These are phyloP conservation scores for Aaosphaeria arxii DNA, from an alignment of 2,329 filamentous ascomycete species.

Conservation along the genomic window DNA sequence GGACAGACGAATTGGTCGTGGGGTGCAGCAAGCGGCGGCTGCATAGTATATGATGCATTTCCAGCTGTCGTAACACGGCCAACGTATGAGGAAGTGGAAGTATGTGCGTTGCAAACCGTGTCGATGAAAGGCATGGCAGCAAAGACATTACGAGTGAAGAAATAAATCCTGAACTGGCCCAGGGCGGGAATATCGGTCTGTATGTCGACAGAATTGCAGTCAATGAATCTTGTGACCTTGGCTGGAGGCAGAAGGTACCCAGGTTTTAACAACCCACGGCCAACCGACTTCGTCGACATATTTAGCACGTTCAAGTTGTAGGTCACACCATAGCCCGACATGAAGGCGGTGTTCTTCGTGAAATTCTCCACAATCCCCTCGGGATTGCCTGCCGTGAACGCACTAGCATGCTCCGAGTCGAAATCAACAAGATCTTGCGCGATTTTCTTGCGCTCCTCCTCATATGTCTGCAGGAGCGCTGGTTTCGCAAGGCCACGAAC, in stretches of 20 bases:
- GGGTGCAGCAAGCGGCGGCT: conserved; percentile 55
- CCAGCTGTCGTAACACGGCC: conserved; percentile 59
- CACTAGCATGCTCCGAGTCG: conserved; percentile 49
- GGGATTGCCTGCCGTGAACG: conserved; percentile 59
- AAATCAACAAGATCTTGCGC: conserved; percentile 45
- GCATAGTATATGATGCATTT: conserved; percentile 59
- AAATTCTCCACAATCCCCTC: conserved; percentile 66
- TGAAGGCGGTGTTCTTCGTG: conserved; percentile 68
- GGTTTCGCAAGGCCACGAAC: conserved; percentile 38
- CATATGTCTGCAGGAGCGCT: conserved; percentile 38
- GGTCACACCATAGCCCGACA: conserved; percentile 67
- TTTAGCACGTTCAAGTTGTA: conserved; percentile 66
- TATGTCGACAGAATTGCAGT: conserved; percentile 74
- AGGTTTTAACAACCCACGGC: conserved; percentile 43
- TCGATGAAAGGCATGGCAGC: conserved; percentile 56
- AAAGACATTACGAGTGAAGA: conserved; percentile 64
- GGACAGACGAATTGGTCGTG: conserved; percentile 66
- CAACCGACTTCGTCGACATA: conserved; percentile 50
- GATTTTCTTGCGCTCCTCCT: conserved; percentile 42
- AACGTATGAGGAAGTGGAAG: conserved; percentile 53
- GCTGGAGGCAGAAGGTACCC: conserved; percentile 59
- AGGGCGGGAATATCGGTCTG: conserved; percentile 76
- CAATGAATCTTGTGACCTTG: conserved; percentile 70
- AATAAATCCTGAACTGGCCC: conserved; percentile 73
- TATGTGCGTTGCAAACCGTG: conserved; percentile 56